Evolutionary conservation across 1,139 yeast species (phyloP), one percentile per base, ranked within the genome.

Genomic region (Starmera stellimalicola): DNA sequence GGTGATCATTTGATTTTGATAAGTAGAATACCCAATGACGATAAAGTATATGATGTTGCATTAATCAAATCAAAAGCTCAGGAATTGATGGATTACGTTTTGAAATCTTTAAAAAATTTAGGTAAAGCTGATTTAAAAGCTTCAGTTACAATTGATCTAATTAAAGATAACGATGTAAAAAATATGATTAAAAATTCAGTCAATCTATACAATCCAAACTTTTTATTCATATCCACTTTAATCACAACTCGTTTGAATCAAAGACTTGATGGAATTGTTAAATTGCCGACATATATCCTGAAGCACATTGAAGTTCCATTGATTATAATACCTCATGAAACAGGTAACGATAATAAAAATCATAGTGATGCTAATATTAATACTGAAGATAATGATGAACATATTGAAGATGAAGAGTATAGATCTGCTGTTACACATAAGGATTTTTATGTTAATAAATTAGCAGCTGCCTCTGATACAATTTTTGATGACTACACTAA

Each of bases 1-100:
- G 87, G 88, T 16, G 93, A 81, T 49, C 68, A 74, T 16, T 55
- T 81, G 9, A 68, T 78, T 9, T 65, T 81, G 8, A 47, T 58
- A 4, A 48, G 74, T 3, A 50, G 65, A 19, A 58, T 73, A 7
- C 65, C 67, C 33, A 55, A 42, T 10, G 33, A 22, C n/a, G 33
- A 33, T 16, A 35, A 35, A 30, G n/a, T n/a, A n/a, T 18, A 19
- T n/a, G 37, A 32, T 12, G 30, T 35, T n/a, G 34, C 30, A 4
- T 35, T 31, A 16, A 39, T 47, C 3, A 41, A 35, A 24, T 10
- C 29, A 36, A 51, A 26, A 44, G 56, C 38, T 46, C 63, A 33
- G 45, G 52, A 29, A 33, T 33, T 37, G 9, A 31, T 37, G 9
- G 30, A 29, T 5, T 48, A 47, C 20, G 27, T 47, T 18, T 40